Conservation (phyloP, 2,329 filamentous ascomycete species). For the Diplocarpon mali region DNA sequence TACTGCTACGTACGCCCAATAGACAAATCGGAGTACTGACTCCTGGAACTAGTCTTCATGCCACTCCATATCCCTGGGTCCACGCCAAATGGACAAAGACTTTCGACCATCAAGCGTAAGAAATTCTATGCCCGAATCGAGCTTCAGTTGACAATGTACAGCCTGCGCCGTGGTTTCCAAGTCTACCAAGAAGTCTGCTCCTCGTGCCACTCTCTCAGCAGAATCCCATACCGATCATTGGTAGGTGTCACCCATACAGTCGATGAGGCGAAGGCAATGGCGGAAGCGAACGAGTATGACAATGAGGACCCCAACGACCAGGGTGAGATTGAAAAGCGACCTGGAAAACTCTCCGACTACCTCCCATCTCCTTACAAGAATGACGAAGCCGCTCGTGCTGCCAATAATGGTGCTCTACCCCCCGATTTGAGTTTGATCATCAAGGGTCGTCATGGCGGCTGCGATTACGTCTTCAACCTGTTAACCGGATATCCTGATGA, state of each 20-base stretch:
- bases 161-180: conserved; percentile 97
- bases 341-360: conserved; percentile 97
- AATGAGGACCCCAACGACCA: conserved; percentile 86
- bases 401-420: conserved; percentile 95
- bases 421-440: conserved; percentile 96
- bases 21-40: conserved; percentile 22
- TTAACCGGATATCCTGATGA: conserved; percentile 97
- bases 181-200: conserved; percentile 98
- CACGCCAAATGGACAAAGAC: conserved; percentile 88
- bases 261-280: conserved; percentile 93
- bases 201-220: conserved; percentile 90
- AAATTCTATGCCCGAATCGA: conserved; percentile 19
- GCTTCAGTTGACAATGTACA: conserved; percentile 30
- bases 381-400: conserved; percentile 93
- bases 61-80: conserved; percentile 90
- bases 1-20: neutral
- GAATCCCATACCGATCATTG: conserved; percentile 85
- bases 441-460: conserved; percentile 95
- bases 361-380: conserved; percentile 94
- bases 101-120: conserved; percentile 94
- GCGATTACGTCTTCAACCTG: conserved; percentile 96
- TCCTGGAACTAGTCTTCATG: conserved; percentile 58
- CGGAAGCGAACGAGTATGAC: conserved; percentile 98
- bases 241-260: conserved; percentile 90
- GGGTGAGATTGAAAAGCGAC: conserved; percentile 96